These are phyloP conservation scores for Alternaria solani DNA, from an alignment of 2,329 filamentous ascomycete species.

Conservation along the genomic window DNA sequence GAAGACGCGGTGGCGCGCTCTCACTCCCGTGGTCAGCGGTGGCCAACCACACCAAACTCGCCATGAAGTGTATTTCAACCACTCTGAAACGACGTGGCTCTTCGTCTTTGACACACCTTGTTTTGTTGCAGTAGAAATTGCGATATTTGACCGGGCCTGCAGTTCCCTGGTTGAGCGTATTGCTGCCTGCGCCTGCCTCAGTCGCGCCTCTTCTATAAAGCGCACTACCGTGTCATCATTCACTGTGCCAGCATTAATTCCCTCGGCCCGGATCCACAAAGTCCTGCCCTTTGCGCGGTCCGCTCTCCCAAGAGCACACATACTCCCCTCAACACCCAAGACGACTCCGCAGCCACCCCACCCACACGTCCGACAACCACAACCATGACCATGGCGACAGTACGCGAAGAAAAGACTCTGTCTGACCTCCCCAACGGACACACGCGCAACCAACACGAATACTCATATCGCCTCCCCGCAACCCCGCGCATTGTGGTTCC, in stretches of 20 bases:
- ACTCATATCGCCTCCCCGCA: constrained; percentile 57
- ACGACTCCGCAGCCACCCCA: not conserved
- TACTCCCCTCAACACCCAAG: not conserved
- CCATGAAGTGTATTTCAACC: not conserved
- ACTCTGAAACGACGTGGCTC: not conserved
- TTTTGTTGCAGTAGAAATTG: not conserved
- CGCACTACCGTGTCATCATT: not conserved
- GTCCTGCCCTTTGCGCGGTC: not conserved
- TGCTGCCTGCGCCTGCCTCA: constrained; percentile 5
- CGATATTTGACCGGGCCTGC: not conserved
- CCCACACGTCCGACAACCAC: not conserved
- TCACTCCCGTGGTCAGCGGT: not conserved
- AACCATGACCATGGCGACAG: constrained; percentile 12
- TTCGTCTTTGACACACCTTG: not conserved
- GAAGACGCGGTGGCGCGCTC: not conserved
- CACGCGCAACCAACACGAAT: constrained; percentile 47
- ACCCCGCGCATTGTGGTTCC: constrained; percentile 60
- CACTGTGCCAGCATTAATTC: not conserved
- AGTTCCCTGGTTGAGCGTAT: not conserved
- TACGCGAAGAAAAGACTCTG: constrained; percentile 41
- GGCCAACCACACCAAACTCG: not conserved
- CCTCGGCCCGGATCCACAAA: not conserved
- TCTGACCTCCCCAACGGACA: constrained; percentile 38
- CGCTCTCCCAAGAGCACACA: not conserved
- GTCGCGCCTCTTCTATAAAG: not conserved